A percentile compares a stretch with the other conserved stretches of the same genome.
These are phyloP conservation scores for Pseudogymnoascus sp. DNA, from an alignment of 2,329 filamentous ascomycete genomes.

Conservation along the genomic window DNA sequence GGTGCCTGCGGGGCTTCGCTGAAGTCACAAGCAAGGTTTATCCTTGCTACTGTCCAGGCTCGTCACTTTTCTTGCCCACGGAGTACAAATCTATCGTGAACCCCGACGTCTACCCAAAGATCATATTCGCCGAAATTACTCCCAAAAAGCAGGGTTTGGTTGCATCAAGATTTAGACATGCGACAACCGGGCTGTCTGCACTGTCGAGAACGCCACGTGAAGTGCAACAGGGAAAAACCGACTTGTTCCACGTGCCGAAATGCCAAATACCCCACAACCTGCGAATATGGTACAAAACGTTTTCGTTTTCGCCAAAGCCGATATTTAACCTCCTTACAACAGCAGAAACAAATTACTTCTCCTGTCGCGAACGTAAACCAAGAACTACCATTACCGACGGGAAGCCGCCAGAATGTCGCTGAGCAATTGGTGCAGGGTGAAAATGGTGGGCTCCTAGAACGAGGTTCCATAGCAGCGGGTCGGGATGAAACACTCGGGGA, in stretches of 20 bases:
- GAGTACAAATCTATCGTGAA: background rate
- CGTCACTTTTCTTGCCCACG: conserved; percentile 31
- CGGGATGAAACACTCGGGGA: background rate
- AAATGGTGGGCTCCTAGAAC: background rate
- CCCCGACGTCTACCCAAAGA: background rate
- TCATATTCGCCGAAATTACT: background rate
- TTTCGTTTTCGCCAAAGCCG: background rate
- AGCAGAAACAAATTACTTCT: background rate
- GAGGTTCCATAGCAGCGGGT: background rate
- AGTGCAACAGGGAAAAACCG: background rate
- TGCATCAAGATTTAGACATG: background rate
- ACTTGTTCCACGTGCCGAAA: background rate
- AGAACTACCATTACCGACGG: background rate
- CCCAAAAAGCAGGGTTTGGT: conserved; percentile 6
- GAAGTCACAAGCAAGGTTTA: conserved; percentile 10
- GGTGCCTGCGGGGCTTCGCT: background rate
- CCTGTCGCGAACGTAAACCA: background rate
- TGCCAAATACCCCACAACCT: background rate
- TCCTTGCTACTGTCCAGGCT: conserved; percentile 14
- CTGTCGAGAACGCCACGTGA: background rate
- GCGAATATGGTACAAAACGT: background rate
- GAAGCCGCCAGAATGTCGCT: background rate
- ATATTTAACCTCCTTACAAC: background rate
- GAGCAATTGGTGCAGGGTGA: background rate
- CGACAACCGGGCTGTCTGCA: background rate